Conservation (phyloP, 306 rosid species). For the Cucumis hystrix region DNA sequence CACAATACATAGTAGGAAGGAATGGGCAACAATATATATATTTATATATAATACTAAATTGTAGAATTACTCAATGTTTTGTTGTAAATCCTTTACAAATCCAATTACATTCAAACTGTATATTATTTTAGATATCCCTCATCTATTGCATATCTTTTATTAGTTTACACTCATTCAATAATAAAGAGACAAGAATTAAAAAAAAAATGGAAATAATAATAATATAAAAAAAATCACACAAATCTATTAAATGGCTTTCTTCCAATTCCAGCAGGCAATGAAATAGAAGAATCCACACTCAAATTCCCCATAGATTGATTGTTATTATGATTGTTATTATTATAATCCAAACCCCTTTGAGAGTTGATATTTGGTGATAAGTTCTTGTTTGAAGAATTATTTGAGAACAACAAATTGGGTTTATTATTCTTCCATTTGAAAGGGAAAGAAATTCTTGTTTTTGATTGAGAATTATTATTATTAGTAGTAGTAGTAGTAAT, state of each 20-base stretch:
- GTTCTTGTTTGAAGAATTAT: constrained; percentile 18
- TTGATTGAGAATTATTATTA: constrained; percentile 18
- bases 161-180: constrained; percentile 47
- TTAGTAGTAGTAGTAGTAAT: background rate
- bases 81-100: background rate
- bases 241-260: constrained; percentile 95
- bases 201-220: constrained; percentile 28
- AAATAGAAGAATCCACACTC: constrained; percentile 81
- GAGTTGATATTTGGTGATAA: constrained; percentile 13
- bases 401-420: constrained; percentile 39
- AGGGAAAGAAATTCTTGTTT: constrained; percentile 69
- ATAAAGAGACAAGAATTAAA: constrained; percentile 3
- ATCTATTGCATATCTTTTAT: constrained; percentile 27
- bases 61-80: background rate
- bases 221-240: constrained; percentile 58
- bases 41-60: background rate
- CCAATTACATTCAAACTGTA: constrained; percentile 11
- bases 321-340: constrained; percentile 25
- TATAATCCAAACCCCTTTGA: constrained; percentile 36
- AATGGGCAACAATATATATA: no score
- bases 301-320: constrained; percentile 44
- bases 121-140: constrained; percentile 16
- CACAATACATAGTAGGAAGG: no score
- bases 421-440: constrained; percentile 73
- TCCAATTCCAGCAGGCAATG: constrained; percentile 72